These are phyloP conservation scores for Colletotrichum tropicicola DNA, from an alignment of 2,329 filamentous ascomycete genomes.

Conservation along the genomic window DNA sequence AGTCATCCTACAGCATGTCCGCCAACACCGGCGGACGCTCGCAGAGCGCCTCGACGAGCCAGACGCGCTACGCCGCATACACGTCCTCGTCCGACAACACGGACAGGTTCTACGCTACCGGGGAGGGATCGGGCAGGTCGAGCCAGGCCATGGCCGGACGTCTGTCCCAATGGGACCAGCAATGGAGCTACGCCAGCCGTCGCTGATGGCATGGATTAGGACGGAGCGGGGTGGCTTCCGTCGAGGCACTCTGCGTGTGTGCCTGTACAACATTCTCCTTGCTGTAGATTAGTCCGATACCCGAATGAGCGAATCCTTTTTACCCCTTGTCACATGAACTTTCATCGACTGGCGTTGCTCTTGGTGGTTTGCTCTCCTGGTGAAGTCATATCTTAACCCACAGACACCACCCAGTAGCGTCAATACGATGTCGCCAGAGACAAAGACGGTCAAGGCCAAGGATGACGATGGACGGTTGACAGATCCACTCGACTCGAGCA, in stretches of 20 bases:
- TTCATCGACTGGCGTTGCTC: too few relatives aligned
- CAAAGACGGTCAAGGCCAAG: too few relatives aligned
- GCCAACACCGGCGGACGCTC: conserved; percentile 10
- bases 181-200: conserved; percentile 8
- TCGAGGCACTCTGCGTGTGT: neutral
- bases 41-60: neutral
- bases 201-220: neutral
- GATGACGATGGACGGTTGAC: too few relatives aligned
- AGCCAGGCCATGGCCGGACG: neutral
- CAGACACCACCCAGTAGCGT: too few relatives aligned
- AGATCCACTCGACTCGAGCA: too few relatives aligned
- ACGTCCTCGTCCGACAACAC: neutral
- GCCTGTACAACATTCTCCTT: neutral
- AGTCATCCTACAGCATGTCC: conserved; percentile 14
- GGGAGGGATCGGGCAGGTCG: conserved; percentile 2
- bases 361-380: too few relatives aligned
- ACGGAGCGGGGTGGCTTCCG: neutral
- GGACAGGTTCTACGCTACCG: conserved; percentile 17
- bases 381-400: too few relatives aligned
- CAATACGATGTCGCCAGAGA: too few relatives aligned
- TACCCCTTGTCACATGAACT: neutral
- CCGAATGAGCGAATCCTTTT: neutral
- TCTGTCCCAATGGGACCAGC: conserved; percentile 2
- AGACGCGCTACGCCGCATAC: neutral
- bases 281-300: neutral